Conservation (phyloP, 495 filamentous ascomycete species). For the Cetradonia linearis region DNA sequence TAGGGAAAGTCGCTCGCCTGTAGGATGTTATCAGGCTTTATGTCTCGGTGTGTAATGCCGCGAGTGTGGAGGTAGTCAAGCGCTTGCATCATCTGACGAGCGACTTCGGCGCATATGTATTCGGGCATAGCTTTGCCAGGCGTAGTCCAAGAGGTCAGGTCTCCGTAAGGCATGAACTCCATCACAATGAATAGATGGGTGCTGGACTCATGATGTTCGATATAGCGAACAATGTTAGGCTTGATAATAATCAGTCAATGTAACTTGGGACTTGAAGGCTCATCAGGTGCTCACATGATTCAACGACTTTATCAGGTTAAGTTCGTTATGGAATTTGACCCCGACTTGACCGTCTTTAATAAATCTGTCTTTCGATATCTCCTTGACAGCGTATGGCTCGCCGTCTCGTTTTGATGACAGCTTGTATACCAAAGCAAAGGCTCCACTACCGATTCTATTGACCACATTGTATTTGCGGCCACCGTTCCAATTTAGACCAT, state of each 20-base stretch:
- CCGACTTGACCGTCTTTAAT: conserved; percentile 79
- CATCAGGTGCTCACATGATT: conserved; percentile 55
- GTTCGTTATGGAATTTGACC: conserved; percentile 84
- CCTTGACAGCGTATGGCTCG: conserved; percentile 74
- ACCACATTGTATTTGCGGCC: conserved; percentile 73
- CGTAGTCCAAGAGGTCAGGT: conserved; percentile 63
- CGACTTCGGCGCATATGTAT: conserved; percentile 53
- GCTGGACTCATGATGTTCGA: conserved; percentile 70
- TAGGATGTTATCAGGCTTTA: conserved; percentile 96
- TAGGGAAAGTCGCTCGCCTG: conserved; percentile 63
- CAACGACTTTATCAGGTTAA: conserved; percentile 80
- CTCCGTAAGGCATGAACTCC: conserved; percentile 82
- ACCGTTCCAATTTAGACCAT: conserved; percentile 69
- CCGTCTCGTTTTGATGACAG: conserved; percentile 72
- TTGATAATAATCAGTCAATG: conserved; percentile 31
- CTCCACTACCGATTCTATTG: conserved; percentile 74
- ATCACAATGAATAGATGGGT: conserved; percentile 85
- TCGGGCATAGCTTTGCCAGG: conserved; percentile 54
- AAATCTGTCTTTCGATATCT: conserved; percentile 79
- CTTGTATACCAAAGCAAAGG: conserved; percentile 87
- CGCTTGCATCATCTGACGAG: conserved; percentile 67
- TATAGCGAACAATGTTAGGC: conserved; percentile 84
- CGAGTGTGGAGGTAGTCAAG: conserved; percentile 77
- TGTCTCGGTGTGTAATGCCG: conserved; percentile 89
- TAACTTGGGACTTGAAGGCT: neutral